Base-by-base conservation (phyloP, 1,139 yeast species). In the Debaryomycetaceae sp. region DNA sequence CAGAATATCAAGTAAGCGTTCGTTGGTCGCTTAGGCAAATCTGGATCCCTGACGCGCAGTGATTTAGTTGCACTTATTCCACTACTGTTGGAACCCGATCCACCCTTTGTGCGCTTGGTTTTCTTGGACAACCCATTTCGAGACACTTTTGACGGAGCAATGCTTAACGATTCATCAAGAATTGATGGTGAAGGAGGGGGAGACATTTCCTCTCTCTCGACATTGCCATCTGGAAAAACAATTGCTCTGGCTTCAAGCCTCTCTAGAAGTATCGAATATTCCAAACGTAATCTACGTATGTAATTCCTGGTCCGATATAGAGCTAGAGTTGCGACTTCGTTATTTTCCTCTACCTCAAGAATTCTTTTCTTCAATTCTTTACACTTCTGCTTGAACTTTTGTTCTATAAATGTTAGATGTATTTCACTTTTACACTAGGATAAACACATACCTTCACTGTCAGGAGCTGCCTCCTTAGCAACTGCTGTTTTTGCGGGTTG, bases 1-100 rank as follows among this genome's bases (percentile, higher is more conserved):
- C 97, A 90, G 60, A 87, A 90, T 44, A 88, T 79, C 50, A 89
- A 72, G 58, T 90, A 89, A 7, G 97, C 96, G 63, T 90, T 90
- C 5, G 95, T 86, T 13, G 97, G 96, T 55, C 95, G 76, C 56
- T 87, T 87, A 13, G 97, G 97, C 57, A 85, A 76, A 53, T 82
- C 84, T 4, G 96, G 96, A 61, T 87, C 96, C 56, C 90, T 78
- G 24, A 69, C 59, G 49, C 70, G 69, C 43, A 54, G 65, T 37
- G 59, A 58, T 20, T 54, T 46, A 36, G 43, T 45, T 22, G 45
- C 39, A 7, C 45, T 42, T 24, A 44, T 38, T 17, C 50, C 53
- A n/a, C 38, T 45, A 6, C 50, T 43, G 4, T 49, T 38, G 1
- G 47, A 42, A 31, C 44, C 42, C 5, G 50, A 31, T 40, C 46